Evolutionary conservation across 345 rosid genomes (phyloP).

Genomic region (Euclidium syriacum): DNA sequence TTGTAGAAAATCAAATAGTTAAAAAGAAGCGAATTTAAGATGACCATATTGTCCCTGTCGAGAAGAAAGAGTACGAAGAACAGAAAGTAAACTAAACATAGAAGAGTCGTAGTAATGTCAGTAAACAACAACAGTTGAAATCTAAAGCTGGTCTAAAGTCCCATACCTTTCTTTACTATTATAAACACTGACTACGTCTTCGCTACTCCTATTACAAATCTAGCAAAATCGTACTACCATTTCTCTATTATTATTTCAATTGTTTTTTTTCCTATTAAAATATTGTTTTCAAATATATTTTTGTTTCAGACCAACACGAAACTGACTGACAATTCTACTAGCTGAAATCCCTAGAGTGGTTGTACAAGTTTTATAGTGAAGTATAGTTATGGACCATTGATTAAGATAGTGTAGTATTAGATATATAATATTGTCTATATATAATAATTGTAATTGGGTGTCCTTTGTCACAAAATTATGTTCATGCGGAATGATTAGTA

Average conservation of each 20-base stretch:
- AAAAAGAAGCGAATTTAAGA: too few species aligned
- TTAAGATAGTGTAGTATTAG: not conserved
- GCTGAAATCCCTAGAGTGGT: slow-evolving; percentile 18
- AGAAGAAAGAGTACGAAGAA: not conserved
- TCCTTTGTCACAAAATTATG: not conserved
- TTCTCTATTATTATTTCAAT: not conserved
- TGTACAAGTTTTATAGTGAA: slow-evolving; percentile 14
- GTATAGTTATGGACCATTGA: slow-evolving; percentile 19
- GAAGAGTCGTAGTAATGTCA: slow-evolving; percentile 17
- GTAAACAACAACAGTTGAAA: slow-evolving; percentile 20
- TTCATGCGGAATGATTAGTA: not conserved
- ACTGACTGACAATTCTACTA: slow-evolving; percentile 28
- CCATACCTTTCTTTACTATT: slow-evolving; percentile 30
- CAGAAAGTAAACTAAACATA: slow-evolving; percentile 15
- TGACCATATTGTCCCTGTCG: not conserved
- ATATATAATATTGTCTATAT: not conserved
- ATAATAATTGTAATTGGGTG: not conserved
- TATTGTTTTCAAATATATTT: not conserved
- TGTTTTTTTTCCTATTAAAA: not conserved
- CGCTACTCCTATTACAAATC: slow-evolving; percentile 17
- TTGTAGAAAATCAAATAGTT: too few species aligned
- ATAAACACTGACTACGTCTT: slow-evolving; percentile 26
- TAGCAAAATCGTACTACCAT: slow-evolving; percentile 20
- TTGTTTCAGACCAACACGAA: slow-evolving; percentile 25
- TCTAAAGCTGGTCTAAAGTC: slow-evolving; percentile 17